Conservation (phyloP, 805 yeast genomes). For the Candida arabinofermentans region DNA sequence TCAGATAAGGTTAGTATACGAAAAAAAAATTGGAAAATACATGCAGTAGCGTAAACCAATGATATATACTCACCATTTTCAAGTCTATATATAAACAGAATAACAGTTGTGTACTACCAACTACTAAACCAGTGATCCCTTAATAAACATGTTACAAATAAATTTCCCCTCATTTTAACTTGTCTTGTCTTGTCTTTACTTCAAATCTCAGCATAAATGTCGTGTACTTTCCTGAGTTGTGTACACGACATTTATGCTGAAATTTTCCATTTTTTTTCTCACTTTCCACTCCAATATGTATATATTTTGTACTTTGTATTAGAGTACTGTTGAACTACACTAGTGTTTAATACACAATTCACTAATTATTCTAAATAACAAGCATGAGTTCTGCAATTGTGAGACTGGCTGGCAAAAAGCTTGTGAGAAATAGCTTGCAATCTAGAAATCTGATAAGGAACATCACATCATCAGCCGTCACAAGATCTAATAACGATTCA, state of each 20-base stretch:
- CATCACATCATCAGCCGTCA: conserved; percentile 14
- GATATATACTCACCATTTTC: neutral
- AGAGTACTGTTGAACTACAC: no score
- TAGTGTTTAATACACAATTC: no score
- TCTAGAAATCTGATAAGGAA: conserved; percentile 3
- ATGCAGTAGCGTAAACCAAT: no score
- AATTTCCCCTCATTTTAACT: neutral
- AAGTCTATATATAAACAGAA: neutral
- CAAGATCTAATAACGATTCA: conserved; percentile 1
- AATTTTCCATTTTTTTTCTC: neutral
- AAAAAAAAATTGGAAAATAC: neutral
- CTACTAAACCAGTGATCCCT: no score
- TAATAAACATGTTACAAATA: no score
- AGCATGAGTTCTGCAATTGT: conserved; percentile 9
- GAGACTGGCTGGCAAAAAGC: conserved; percentile 8
- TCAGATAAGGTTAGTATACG: neutral
- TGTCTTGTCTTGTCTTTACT: neutral
- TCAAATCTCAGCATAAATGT: neutral
- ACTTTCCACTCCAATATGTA: neutral
- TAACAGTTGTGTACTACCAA: no score
- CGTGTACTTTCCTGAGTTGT: neutral
- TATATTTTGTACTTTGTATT: no score
- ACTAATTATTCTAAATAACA: no score
- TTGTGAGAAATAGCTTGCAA: conserved; percentile 1
- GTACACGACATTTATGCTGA: neutral